phyloP scores from a whole-genome alignment of 1,284 basidiomycete species.

The Tetrapyrgos nigripes region DNA sequence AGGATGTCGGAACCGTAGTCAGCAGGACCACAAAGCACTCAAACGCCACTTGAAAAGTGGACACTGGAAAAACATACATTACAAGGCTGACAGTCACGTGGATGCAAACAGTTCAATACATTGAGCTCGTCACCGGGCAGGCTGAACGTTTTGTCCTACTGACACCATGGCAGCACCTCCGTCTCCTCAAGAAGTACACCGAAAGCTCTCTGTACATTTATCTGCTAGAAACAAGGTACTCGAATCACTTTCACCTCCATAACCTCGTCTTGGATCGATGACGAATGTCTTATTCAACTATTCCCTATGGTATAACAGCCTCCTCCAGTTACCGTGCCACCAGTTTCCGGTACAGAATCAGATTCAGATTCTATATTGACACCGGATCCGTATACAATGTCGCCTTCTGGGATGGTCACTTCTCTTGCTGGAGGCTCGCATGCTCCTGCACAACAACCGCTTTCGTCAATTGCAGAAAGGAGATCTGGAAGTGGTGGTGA shows the following conservation, averaged over 20 bases:
- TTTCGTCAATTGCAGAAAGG: slow-evolving; percentile 79
- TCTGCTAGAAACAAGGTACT: slow-evolving; percentile 53
- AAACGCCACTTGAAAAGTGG: no score
- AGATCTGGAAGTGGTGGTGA: slow-evolving; percentile 72
- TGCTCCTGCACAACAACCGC: slow-evolving; percentile 52
- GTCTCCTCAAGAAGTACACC: slow-evolving; percentile 83
- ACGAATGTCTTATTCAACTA: no score
- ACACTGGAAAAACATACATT: no score
- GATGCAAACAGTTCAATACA: no score
- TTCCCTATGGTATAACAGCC: slow-evolving; percentile 28
- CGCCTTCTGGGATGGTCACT: slow-evolving; percentile 23
- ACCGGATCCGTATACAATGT: slow-evolving; percentile 54
- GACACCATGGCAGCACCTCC: slow-evolving; percentile 67
- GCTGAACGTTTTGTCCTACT: slow-evolving; percentile 1
- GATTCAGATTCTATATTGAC: slow-evolving; percentile 82
- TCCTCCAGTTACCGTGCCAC: slow-evolving; percentile 42
- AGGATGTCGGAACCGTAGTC: no score
- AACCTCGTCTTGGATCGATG: background rate
- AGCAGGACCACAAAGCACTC: no score
- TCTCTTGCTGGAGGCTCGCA: slow-evolving; percentile 4
- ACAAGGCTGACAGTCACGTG: no score
- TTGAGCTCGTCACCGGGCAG: no score
- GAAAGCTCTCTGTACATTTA: slow-evolving; percentile 85
- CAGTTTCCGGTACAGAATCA: slow-evolving; percentile 82
- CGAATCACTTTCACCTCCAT: slow-evolving; percentile 15